Evolutionary conservation across 2,329 filamentous ascomycete species (phyloP).

Genomic region (Parasarocladium wereldwijsianum): DNA sequence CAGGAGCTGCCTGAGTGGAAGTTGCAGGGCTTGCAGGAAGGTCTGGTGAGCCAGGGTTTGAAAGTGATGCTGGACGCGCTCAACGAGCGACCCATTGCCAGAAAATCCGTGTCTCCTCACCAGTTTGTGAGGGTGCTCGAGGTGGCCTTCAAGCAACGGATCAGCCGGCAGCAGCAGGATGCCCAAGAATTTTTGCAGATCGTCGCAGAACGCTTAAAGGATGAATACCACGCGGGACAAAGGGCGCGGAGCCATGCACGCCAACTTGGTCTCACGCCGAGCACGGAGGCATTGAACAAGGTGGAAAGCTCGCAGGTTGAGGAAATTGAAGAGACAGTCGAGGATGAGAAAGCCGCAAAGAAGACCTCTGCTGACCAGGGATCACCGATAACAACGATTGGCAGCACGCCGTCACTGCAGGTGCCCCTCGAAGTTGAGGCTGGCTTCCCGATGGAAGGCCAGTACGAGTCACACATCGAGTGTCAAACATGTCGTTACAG

Average conservation of each 20-base stretch:
- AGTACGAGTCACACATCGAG: slow-evolving; percentile 86
- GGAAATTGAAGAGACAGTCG: neutral
- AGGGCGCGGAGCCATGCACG: slow-evolving; percentile 50
- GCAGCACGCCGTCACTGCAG: slow-evolving; percentile 3
- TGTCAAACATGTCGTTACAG: slow-evolving; percentile 83
- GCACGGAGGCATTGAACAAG: slow-evolving; percentile 2
- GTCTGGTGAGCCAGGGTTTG: slow-evolving; percentile 69
- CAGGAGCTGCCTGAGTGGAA: slow-evolving; percentile 40
- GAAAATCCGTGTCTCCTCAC: slow-evolving; percentile 83
- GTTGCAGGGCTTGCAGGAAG: slow-evolving; percentile 57
- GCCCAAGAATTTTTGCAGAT: slow-evolving; percentile 95
- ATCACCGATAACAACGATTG: too few species aligned
- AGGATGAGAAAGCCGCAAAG: neutral
- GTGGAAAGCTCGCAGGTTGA: slow-evolving; percentile 4
- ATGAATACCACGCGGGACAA: slow-evolving; percentile 81
- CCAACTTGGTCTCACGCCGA: slow-evolving; percentile 12
- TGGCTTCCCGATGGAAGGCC: slow-evolving; percentile 84
- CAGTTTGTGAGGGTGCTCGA: slow-evolving; percentile 75
- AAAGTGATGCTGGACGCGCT: slow-evolving; percentile 87
- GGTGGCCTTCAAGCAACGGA: slow-evolving; percentile 72
- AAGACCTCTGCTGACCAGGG: too few species aligned
- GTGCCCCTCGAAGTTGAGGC: slow-evolving; percentile 37
- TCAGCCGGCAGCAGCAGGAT: slow-evolving; percentile 91
- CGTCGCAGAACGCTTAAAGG: slow-evolving; percentile 77
- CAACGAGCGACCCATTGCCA: slow-evolving; percentile 86